Evolutionary conservation across 2,329 filamentous ascomycete species (phyloP).

Genomic region (Pseudohalonectria lignicola): DNA sequence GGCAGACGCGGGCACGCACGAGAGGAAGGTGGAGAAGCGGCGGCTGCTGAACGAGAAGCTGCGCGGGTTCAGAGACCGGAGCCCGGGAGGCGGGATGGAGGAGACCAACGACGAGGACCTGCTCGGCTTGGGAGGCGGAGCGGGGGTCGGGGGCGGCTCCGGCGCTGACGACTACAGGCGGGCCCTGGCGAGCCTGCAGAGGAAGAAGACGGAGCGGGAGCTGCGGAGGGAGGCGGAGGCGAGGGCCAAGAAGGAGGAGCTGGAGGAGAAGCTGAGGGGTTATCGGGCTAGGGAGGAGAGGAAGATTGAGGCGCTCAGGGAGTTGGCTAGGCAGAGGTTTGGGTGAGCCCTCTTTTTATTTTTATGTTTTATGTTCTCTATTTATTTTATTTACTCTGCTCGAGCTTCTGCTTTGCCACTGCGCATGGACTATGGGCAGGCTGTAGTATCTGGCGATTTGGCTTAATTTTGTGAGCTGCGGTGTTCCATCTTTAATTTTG

Average conservation of each 20-base stretch:
- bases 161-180: conserved; percentile 58
- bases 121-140: too few relatives aligned
- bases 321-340: conserved; percentile 3
- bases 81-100: conserved; percentile 39
- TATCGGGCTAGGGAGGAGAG: conserved; percentile 2
- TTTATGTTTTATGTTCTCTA: too few relatives aligned
- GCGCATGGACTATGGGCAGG: too few relatives aligned
- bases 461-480: too few relatives aligned
- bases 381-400: too few relatives aligned
- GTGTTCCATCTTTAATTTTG: too few relatives aligned
- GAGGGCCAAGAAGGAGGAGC: background rate
- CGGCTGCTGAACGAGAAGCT: conserved; percentile 61
- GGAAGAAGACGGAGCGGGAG: conserved; percentile 76
- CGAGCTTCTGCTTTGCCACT: too few relatives aligned
- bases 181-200: conserved; percentile 52
- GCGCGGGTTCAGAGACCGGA: conserved; percentile 59
- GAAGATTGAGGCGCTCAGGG: conserved; percentile 1
- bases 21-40: conserved; percentile 80
- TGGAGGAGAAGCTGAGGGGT: background rate
- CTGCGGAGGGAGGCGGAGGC: conserved; percentile 61
- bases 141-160: conserved; percentile 53
- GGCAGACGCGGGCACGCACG: conserved; percentile 71
- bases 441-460: too few relatives aligned
- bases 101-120: conserved; percentile 65
- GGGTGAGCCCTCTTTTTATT: too few relatives aligned